Base-by-base conservation (phyloP, 371 early-diverging fungal genomes). In the Rhizopus arrhizus region DNA sequence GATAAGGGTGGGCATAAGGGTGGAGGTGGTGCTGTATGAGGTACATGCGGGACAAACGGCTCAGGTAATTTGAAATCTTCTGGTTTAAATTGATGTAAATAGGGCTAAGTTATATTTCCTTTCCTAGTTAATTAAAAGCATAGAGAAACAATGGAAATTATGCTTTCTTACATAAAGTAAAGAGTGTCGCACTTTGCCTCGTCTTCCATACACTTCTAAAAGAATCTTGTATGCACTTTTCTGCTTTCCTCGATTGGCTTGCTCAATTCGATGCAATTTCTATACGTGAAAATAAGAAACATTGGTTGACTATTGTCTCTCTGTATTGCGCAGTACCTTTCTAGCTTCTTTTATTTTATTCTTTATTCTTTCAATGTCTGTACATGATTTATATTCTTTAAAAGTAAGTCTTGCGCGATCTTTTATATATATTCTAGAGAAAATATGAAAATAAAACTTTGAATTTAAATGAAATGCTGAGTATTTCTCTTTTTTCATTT, bases 11-110 rank as follows among this genome's bases (percentile, higher is more conserved):
- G 61, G 40, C 72, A 81, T 1, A 81, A 45, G 3, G 61, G 56
- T 7, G 74, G 73, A 6, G 81, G 81, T 7, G 81, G 81, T 4
- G 81, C 70, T 33, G 81, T 81, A 16, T 69, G 73, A 8, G 74
- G 73, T 3, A 63, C 65, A 59, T 75, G 74, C 5, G 77, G 61
- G 4, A 75, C 65, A 32, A 77, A 60, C 5, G 81, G 77, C 9
- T 58, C 58, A 16, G 75, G 73, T n/a, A 31, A 9, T 5, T 36
- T 40, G 5, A 60, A 32, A 28, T 66, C 61, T 8, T 56, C 47
- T 4, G 70, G 70, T 31, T 57, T 52, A 41, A 69, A 59, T 1
- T 48, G 49, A 43, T 72, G 45, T 5, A 74, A 29, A 62, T 70
- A 72, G 43, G 74, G 72, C 77, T 73, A 64, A 22, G 5, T 36